Evolutionary conservation across 352 stramenopile species (phyloP).

Genomic region (Globisporangium radiosum): DNA sequence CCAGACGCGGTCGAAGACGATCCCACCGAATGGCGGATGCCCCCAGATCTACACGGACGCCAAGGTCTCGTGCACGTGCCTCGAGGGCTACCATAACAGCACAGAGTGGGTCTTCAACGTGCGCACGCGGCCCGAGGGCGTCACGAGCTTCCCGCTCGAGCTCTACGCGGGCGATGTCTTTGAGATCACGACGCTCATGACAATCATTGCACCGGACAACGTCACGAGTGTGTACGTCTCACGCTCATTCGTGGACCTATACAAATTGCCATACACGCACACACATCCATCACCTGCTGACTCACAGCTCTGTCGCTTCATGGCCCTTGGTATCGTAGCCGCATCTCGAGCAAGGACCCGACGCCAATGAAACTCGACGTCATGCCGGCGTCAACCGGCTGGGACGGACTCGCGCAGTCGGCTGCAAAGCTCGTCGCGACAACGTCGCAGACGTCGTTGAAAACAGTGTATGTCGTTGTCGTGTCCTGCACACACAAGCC

Average conservation of each 20-base stretch:
- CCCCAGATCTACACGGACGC: constrained; percentile 33
- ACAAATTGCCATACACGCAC: too few relatives aligned
- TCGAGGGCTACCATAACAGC: constrained; percentile 29
- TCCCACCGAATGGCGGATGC: constrained; percentile 41
- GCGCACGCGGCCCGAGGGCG: constrained; percentile 10
- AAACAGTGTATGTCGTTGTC: constrained; percentile 22
- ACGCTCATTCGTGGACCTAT: background rate
- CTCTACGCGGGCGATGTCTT: constrained; percentile 28
- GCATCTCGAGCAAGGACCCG: constrained; percentile 23
- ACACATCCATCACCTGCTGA: too few relatives aligned
- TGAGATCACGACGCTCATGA: constrained; percentile 38
- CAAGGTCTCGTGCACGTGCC: constrained; percentile 51
- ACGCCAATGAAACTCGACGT: constrained; percentile 26
- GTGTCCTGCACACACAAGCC: too few relatives aligned
- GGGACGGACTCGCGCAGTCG: constrained; percentile 26
- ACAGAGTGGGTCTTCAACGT: constrained; percentile 43
- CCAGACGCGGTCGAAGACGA: constrained; percentile 31
- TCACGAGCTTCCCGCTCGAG: constrained; percentile 25
- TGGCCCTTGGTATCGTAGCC: constrained; percentile 3
- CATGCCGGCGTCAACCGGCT: constrained; percentile 35
- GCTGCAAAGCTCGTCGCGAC: constrained; percentile 29
- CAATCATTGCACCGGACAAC: constrained; percentile 32
- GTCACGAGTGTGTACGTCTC: constrained; percentile 24
- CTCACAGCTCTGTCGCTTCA: constrained; percentile 1
- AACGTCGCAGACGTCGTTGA: constrained; percentile 23